Percentiles rank a stretch among this genome's conserved stretches.
Evolutionary conservation across 2,329 filamentous ascomycete species (phyloP).

Genomic region (Aspergillus pseudoterreus): DNA sequence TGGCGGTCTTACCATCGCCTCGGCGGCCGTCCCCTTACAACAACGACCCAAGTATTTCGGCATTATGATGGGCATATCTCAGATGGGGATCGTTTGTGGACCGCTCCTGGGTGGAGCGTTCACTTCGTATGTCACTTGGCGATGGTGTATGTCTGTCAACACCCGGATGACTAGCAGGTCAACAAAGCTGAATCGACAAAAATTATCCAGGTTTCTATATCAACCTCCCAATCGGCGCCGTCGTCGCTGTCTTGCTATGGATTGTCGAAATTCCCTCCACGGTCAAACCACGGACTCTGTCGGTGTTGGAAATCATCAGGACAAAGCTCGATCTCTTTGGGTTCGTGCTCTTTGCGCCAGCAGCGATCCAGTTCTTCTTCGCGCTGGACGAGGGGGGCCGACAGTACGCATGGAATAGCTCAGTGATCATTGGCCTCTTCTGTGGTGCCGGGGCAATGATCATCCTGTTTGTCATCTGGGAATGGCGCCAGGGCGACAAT

Average conservation of each 20-base stretch:
- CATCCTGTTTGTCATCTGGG: constrained; percentile 11
- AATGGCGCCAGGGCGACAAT: constrained; percentile 8
- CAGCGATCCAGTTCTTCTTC: constrained; percentile 52
- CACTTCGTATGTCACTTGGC: constrained; percentile 29
- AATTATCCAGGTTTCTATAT: constrained; percentile 43
- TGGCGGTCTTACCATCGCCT: constrained; percentile 24
- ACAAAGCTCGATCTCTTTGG: constrained; percentile 49
- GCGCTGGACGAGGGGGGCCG: constrained; percentile 57
- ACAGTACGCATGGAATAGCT: constrained; percentile 48
- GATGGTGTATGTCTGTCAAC: constrained; percentile 19
- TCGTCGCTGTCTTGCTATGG: constrained; percentile 19
- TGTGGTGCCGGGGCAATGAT: constrained; percentile 14
- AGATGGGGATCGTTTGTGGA: constrained; percentile 31
- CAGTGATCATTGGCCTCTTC: constrained; percentile 42
- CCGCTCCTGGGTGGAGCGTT: constrained; percentile 43
- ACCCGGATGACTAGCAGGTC: not conserved
- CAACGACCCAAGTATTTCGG: constrained; percentile 19
- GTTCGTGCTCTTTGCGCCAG: constrained; percentile 49
- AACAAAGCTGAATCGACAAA: constrained; percentile 38
- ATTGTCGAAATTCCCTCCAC: constrained; percentile 17
- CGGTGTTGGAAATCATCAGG: constrained; percentile 5
- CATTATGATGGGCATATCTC: constrained; percentile 25
- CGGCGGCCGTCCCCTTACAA: constrained; percentile 21
- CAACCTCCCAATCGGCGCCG: constrained; percentile 47
- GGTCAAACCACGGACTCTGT: not conserved